Base-by-base conservation (phyloP, 2,329 filamentous ascomycete genomes). In the Paraphoma chrysanthemicola region DNA sequence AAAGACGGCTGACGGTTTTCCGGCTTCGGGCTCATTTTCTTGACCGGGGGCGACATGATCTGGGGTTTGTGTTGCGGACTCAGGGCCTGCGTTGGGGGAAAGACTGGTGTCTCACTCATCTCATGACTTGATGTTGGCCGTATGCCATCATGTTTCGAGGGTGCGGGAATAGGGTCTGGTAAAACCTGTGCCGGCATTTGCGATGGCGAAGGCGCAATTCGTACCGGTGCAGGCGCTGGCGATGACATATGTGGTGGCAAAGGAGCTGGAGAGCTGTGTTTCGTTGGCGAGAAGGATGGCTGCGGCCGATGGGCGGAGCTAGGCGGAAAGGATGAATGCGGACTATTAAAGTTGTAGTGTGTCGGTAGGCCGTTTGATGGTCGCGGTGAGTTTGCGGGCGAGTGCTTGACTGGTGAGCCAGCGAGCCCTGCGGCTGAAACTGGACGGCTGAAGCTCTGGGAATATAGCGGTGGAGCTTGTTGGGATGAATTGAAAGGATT, bases 41-140 rank as follows among this genome's bases (percentile, higher is more conserved):
- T 88, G 62, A 86, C 79, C 1, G 86, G 88, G 23, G 88, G 86
- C 14, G 84, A 86, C 48, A 87, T 70, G 54, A 87, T 86, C 61
- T 85, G 83, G 54, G 83, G 79, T 12, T 81, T 81, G 2, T 84
- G 82, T 42, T 82, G 85, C 0, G 88, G 88, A 9, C 85, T 83
- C 46, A 90, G 70, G 1, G 84, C 79, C 41, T 85, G 81, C 2
- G 82, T 73, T 0, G 87, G 87, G 5, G 87, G 87, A 2, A 89
- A 75, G 23, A 88, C 80, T 0, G 83, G 78, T 9, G 68, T 73
- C 48, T 75, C 71, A 3, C 66, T 67, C 45, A 74, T 62, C 17
- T 67, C 67, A n/a, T 76, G 73, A 38, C 69, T 74, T 3, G 70
- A 71, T 6, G 66, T 44, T 1, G 75, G 72, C 9, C 62, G 71